phyloP scores from a whole-genome alignment of 2,329 filamentous ascomycete species.

The Ceratocystis lukuohia region DNA sequence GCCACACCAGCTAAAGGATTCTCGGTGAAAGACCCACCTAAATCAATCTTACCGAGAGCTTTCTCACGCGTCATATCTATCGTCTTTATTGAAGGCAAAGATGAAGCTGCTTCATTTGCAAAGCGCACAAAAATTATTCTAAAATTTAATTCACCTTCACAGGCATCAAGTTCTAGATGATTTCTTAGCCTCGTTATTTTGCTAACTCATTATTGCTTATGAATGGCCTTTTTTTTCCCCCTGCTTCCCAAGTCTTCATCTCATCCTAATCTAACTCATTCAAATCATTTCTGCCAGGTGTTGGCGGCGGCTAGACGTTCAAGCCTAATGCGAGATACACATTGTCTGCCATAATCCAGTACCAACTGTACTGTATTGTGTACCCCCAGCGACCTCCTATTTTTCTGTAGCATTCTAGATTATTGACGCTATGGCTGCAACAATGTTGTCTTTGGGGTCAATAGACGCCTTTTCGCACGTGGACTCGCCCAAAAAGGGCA shows the following conservation, averaged over 20 bases:
- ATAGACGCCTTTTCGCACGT: conserved; percentile 16
- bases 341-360: neutral
- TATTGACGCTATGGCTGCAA: neutral
- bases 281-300: neutral
- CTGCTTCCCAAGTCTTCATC: neutral
- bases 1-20: neutral
- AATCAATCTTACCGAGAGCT: neutral
- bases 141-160: neutral
- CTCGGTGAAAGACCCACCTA: neutral
- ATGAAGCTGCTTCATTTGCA: neutral
- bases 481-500: conserved; percentile 38
- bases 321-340: neutral
- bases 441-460: neutral
- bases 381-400: neutral
- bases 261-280: neutral
- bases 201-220: neutral
- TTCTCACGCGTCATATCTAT: neutral
- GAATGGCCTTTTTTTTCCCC: neutral
- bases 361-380: neutral
- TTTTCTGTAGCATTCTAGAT: neutral
- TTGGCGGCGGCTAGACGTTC: neutral
- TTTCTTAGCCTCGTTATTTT: neutral
- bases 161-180: no score
- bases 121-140: neutral
- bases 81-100: neutral